Percentiles rank a stretch among this genome's conserved stretches.
phyloP scores from a whole-genome alignment of 352 stramenopile species.

The Phytopythium litorale region DNA sequence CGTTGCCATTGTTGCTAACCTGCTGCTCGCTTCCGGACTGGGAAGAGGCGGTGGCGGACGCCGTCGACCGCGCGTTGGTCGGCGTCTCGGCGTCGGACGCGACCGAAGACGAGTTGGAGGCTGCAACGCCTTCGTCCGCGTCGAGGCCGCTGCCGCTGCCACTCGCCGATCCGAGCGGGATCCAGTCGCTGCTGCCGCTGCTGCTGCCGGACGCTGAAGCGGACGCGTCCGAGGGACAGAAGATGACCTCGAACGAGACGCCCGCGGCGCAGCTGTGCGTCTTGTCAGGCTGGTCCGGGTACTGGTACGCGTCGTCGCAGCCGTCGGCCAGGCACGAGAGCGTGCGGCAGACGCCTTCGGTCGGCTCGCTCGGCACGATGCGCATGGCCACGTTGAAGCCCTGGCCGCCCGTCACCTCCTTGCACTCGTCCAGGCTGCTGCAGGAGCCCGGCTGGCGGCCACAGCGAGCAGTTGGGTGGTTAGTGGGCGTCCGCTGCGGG shows the following conservation, averaged over 20 bases:
- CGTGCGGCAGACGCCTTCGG: constrained; percentile 19
- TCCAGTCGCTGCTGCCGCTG: not conserved
- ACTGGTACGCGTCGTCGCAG: constrained; percentile 63
- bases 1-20: not conserved
- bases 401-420: constrained; percentile 37
- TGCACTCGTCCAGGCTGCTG: constrained; percentile 46
- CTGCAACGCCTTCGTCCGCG: not conserved
- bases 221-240: constrained; percentile 27
- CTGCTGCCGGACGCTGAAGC: not conserved
- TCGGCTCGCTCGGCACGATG: constrained; percentile 27
- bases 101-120: constrained; percentile 4
- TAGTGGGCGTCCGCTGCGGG: not conserved
- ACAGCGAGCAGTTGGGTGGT: constrained; percentile 5
- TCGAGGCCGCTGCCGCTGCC: not conserved
- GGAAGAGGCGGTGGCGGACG: not conserved
- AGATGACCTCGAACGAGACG: constrained; percentile 38
- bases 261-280: constrained; percentile 38
- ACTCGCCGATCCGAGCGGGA: not conserved
- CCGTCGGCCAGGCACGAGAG: constrained; percentile 49
- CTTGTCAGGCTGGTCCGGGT: constrained; percentile 50
- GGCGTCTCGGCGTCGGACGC: not conserved
- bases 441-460: constrained; percentile 36
- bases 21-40: not conserved
- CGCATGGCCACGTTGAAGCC: constrained; percentile 70
- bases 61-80: not conserved